These are phyloP conservation scores for Sherardia arvensis DNA, from an alignment of 257 asterid species.

Conservation along the genomic window DNA sequence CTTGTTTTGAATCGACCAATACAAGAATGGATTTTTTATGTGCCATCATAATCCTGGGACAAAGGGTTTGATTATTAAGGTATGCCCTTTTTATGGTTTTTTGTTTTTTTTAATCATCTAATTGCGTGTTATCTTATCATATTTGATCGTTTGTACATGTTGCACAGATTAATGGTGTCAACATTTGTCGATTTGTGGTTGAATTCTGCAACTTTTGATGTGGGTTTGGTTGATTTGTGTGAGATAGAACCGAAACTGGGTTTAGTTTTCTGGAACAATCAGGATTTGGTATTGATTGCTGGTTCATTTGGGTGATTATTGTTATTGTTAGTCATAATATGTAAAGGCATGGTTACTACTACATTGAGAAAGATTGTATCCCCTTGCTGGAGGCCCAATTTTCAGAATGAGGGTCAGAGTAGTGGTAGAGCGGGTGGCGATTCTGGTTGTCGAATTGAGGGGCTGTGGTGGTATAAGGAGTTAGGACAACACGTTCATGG, in stretches of 20 bases:
- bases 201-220: slow-evolving; percentile 25
- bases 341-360: slow-evolving; percentile 51
- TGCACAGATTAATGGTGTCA: slow-evolving; percentile 39
- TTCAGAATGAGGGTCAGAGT: slow-evolving; percentile 28
- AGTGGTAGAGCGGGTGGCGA: slow-evolving; percentile 35
- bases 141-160: slow-evolving; percentile 10
- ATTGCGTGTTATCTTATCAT: slow-evolving; percentile 1
- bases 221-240: slow-evolving; percentile 23
- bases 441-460: slow-evolving; percentile 39
- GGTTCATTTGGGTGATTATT: slow-evolving; percentile 17
- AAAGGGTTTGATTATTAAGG: slow-evolving; percentile 20
- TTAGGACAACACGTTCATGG: slow-evolving; percentile 61
- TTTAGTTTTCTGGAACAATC: slow-evolving; percentile 19
- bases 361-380: slow-evolving; percentile 50
- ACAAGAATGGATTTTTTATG: slow-evolving; percentile 14
- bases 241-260: slow-evolving; percentile 18
- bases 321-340: slow-evolving; percentile 16
- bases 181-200: slow-evolving; percentile 23
- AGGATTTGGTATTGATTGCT: slow-evolving; percentile 14
- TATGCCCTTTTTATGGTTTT: slow-evolving; percentile 11
- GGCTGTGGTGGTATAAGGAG: slow-evolving; percentile 76
- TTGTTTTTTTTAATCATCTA: background rate
- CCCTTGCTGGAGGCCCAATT: slow-evolving; percentile 65
- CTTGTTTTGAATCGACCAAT: background rate
- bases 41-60: slow-evolving; percentile 15